Evolutionary conservation across 1,284 basidiomycete species (phyloP), one percentile per base, ranked within the genome.

Genomic region (Ceratobasidium sp.): DNA sequence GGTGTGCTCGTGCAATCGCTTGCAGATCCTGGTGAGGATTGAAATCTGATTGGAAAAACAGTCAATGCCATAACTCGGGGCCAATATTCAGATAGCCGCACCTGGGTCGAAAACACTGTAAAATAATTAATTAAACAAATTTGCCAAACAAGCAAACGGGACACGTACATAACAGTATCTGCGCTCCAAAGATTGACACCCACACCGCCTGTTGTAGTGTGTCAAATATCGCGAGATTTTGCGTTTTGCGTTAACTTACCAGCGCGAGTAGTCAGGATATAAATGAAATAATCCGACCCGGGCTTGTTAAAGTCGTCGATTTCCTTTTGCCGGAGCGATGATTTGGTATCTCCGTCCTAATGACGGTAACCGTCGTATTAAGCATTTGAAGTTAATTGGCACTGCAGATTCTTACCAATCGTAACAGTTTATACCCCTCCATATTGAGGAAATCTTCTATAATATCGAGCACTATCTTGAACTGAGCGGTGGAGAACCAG

Each of bases 221-320:
- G 74, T 59, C 18, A 59, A 36, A 59, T 11, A n/a, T 3, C 16
- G 11, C 6, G 21, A 25, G 3, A 18, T 5, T 30, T 28, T 46
- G 30, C 3, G 28, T 90, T 28, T 59, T 97, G 85, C 78, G 97
- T 98, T 81, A 3, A 38, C 96, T 95, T 92, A 74, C 96, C 96
- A 48, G 97, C 97, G 56, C 97, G 88, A 33, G 97, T 99, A 4
- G 94, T 93, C 44, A 99, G 84, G 9, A 99, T 83, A 80, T 94
- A 98, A 75, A 98, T 89, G 80, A 96, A 96, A 73, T 91, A 82
- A 62, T 96, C 93, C 1, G 95, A 96, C 63, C 86, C 86, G 1
- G 90, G 88, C 46, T 87, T 89, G 79, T 98, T 98, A 83, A 93
- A 98, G 75, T 90, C 88, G 77, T 98, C 96, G 88, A 98, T 97